Percentiles rank a stretch among this genome's conserved stretches.
phyloP scores from a whole-genome alignment of 306 rosid species.

The Dalbergia cultrata region DNA sequence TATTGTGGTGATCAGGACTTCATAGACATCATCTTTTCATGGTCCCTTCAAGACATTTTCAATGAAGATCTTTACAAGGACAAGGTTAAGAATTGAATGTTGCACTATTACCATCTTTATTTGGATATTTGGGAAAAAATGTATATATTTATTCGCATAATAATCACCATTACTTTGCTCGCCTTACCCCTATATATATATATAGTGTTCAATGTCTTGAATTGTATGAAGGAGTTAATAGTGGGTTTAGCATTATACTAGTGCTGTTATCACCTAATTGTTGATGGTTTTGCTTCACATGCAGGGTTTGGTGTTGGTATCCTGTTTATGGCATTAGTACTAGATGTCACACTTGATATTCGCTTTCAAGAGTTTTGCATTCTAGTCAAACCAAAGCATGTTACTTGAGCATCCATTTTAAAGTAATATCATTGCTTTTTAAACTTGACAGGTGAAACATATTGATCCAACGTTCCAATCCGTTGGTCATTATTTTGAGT shows the following conservation, averaged over 20 bases:
- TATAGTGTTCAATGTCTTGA: conserved; percentile 2
- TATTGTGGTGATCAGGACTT: conserved; percentile 26
- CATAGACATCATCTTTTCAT: conserved; percentile 56
- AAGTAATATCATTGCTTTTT: not conserved
- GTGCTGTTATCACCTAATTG: not conserved
- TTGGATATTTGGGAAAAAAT: not conserved
- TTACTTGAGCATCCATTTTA: not conserved
- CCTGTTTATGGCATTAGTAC: not conserved
- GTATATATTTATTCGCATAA: not conserved
- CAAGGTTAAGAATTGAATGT: conserved; percentile 47
- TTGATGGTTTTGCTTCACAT: not conserved
- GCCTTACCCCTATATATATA: no score
- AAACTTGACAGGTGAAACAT: conserved; percentile 55
- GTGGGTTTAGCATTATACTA: not conserved
- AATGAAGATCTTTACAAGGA: conserved; percentile 51
- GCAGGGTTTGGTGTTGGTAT: conserved; percentile 9
- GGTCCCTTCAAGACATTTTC: conserved; percentile 69
- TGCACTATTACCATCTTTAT: not conserved
- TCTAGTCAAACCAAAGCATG: not conserved
- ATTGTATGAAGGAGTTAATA: not conserved
- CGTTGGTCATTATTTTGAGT: conserved; percentile 54
- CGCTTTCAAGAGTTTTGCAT: not conserved
- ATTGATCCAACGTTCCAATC: conserved; percentile 64
- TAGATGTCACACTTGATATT: not conserved
- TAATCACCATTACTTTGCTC: not conserved